A percentile compares a stretch with the other conserved stretches of the same genome.
Evolutionary conservation across 2,329 filamentous ascomycete species (phyloP).

Genomic region (Geoglossum cookeanum): DNA sequence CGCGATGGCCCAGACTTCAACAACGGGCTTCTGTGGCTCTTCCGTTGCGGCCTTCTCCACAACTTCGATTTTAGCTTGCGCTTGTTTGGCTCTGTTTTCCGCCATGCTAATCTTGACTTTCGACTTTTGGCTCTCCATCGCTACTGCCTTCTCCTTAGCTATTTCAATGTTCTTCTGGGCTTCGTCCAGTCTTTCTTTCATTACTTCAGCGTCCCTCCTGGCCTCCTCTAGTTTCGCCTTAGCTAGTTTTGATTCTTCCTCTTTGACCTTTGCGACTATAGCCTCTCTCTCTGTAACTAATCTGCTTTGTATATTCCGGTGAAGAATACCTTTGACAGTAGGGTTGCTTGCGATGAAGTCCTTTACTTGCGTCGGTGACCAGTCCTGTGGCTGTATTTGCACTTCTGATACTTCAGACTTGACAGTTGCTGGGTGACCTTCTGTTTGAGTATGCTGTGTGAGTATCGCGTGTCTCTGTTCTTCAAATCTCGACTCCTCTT

Average conservation of each 20-base stretch:
- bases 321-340: conserved; percentile 29
- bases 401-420: conserved; percentile 11
- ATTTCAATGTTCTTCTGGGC: conserved; percentile 20
- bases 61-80: conserved; percentile 53
- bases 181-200: conserved; percentile 14
- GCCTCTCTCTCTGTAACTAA: conserved; percentile 2
- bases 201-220: conserved; percentile 6
- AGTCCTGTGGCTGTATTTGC: conserved; percentile 15
- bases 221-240: conserved; percentile 18
- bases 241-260: neutral
- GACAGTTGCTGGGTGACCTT: conserved; percentile 9
- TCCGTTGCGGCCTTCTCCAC: conserved; percentile 69
- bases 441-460: neutral
- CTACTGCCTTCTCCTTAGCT: conserved; percentile 42
- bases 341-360: conserved; percentile 31
- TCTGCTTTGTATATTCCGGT: conserved; percentile 33
- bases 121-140: conserved; percentile 57
- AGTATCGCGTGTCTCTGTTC: conserved; percentile 5
- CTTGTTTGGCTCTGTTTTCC: conserved; percentile 45
- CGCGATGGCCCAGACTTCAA: conserved; percentile 69
- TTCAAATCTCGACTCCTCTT: conserved; percentile 19
- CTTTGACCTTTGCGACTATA: conserved; percentile 19
- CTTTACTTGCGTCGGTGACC: conserved; percentile 29
- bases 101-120: conserved; percentile 60
- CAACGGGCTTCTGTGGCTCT: conserved; percentile 66